Percentiles rank a stretch among this genome's conserved stretches.
Evolutionary conservation across 345 rosid genomes (phyloP).

Genomic region (Cardiospermum halicacabum): DNA sequence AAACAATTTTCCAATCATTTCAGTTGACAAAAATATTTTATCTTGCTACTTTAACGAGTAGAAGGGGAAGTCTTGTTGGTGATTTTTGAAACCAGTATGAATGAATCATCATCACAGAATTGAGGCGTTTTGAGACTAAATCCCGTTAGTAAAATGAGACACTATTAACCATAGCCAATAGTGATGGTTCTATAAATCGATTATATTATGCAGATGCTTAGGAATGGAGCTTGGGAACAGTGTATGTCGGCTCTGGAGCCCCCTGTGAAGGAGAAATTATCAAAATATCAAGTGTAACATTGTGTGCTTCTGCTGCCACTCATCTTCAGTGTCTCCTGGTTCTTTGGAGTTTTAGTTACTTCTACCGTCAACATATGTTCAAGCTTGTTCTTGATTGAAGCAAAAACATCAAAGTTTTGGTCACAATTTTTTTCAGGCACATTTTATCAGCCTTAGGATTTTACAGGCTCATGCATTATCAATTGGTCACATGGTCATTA

Average conservation of each 20-base stretch:
- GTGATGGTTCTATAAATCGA: background rate
- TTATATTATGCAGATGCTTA: conserved; percentile 63
- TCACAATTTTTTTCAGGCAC: conserved; percentile 21
- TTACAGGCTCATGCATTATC: conserved; percentile 20
- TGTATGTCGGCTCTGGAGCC: conserved; percentile 81
- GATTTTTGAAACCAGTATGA: background rate
- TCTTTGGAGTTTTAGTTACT: conserved; percentile 9
- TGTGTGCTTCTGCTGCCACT: conserved; percentile 1
- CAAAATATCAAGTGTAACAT: conserved; percentile 65
- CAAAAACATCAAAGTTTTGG: conserved; percentile 19
- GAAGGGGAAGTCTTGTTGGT: background rate
- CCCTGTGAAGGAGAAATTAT: conserved; percentile 77
- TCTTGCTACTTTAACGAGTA: background rate
- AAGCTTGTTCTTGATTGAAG: conserved; percentile 19
- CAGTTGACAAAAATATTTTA: background rate
- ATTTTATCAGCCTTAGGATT: conserved; percentile 5
- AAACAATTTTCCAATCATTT: background rate
- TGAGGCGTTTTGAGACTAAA: no score
- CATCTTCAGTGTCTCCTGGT: conserved; percentile 8
- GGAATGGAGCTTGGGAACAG: conserved; percentile 84
- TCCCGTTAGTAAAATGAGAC: no score
- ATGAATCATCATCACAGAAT: no score
- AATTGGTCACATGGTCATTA: conserved; percentile 3
- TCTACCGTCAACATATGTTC: conserved; percentile 15
- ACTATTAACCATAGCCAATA: no score